Base-by-base conservation (phyloP, 2,329 filamentous ascomycete species). In the Talaromyces marneffei region DNA sequence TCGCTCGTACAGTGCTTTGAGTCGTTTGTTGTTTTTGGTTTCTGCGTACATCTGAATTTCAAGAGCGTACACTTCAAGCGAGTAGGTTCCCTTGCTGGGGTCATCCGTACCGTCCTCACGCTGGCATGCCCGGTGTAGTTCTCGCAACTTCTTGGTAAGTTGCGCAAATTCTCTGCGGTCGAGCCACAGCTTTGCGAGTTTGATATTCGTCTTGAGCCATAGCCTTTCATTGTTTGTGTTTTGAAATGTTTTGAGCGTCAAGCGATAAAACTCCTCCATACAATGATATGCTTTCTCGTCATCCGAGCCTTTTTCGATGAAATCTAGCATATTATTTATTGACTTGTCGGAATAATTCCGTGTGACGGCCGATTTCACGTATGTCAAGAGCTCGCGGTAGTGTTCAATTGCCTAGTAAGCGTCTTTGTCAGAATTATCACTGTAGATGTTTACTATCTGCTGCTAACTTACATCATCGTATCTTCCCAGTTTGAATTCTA, bases 41-140 rank as follows among this genome's bases (percentile, higher is more conserved):
- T 96, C 92, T 2, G 92, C 91, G 71, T 96, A 93, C 93, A 99
- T 97, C 77, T 97, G 92, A 66, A 99, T 99, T 78, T 99, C 94
- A 42, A 97, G 81, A 9, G 94, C 93, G 73, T 97, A 99, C 54
- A 97, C 90, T 78, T 99, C 94, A 40, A 97, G 84, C 48, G 91
- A 89, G 74, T 97, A 97, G 14, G 94, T 97, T 68, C 94, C 94
- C 78, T 97, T 97, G 82, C 87, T 95, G 10, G 92, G 88, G 72
- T 99, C 93, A 68, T 77, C 75, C 63, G 85, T 85, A 23, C 94
- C 94, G 71, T 97, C 93, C 62, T 91, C 87, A 62, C 83, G 85
- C 75, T 96, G 91, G 71, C 94, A 99, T 31, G 92, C 88, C 69
- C 86, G 88, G 79, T 97, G 93, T 48, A 99, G 82, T 72, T 97